phyloP scores from a whole-genome alignment of 2,329 filamentous ascomycete genomes.

The Bipolaris sorokiniana region DNA sequence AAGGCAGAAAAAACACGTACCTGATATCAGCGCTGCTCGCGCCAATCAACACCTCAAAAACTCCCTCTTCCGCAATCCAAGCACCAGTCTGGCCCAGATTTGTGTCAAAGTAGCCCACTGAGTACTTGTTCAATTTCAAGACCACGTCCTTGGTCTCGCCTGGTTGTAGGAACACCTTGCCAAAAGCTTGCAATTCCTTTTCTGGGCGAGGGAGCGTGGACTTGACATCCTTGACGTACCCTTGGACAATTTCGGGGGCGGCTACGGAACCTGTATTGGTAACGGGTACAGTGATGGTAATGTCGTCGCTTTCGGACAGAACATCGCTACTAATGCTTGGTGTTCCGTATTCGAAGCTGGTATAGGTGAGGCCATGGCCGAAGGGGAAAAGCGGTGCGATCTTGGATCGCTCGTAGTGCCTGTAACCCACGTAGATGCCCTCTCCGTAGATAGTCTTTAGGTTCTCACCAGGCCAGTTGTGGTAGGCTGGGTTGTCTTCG shows the following conservation, averaged over 20 bases:
- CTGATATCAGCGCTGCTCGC: conserved; percentile 68
- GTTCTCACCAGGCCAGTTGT: conserved; percentile 77
- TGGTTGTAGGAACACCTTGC: conserved; percentile 50
- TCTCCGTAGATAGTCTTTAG: conserved; percentile 72
- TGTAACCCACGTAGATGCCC: conserved; percentile 74
- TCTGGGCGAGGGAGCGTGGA: conserved; percentile 68
- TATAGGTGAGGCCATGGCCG: conserved; percentile 79
- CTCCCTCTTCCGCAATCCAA: conserved; percentile 71
- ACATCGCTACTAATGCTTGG: conserved; percentile 59
- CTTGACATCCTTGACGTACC: conserved; percentile 69
- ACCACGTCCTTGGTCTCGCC: conserved; percentile 45
- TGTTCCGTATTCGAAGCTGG: conserved; percentile 69
- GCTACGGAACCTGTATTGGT: conserved; percentile 63
- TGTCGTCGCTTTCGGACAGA: conserved; percentile 54
- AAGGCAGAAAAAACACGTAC: conserved; percentile 52
- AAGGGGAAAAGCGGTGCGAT: conserved; percentile 74
- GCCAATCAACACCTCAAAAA: conserved; percentile 66
- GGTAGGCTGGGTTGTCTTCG: conserved; percentile 71
- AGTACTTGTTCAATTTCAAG: conserved; percentile 53
- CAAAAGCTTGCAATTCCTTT: conserved; percentile 74
- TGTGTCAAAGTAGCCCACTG: conserved; percentile 67
- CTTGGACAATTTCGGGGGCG: conserved; percentile 70
- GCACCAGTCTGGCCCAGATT: conserved; percentile 53
- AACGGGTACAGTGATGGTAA: conserved; percentile 58
- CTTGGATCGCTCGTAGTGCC: conserved; percentile 69